A percentile compares a stretch with the other conserved stretches of the same genome.
phyloP scores from a whole-genome alignment of 75 land plant species.

The Azolla pinnata region DNA sequence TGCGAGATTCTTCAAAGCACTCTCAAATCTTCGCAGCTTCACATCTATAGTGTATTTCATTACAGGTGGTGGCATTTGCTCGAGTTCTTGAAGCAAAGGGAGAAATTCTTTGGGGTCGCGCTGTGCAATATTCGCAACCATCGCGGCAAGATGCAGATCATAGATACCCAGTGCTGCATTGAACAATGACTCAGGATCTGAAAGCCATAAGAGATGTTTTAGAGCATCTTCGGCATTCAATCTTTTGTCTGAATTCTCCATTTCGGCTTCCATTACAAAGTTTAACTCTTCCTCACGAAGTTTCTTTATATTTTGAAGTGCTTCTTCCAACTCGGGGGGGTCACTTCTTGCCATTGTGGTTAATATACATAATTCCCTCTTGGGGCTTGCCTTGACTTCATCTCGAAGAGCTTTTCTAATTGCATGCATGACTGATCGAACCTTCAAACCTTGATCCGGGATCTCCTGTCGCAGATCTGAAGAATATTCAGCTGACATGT shows the following conservation, averaged over 20 bases:
- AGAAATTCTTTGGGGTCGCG: conserved; percentile 95
- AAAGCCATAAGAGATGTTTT: conserved; percentile 89
- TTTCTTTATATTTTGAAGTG: conserved; percentile 63
- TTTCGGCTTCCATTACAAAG: conserved; percentile 24
- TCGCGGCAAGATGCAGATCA: conserved; percentile 92
- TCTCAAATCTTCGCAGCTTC: conserved; percentile 60
- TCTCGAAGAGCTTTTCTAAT: conserved; percentile 69
- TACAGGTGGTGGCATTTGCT: conserved; percentile 53
- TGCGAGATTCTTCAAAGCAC: conserved; percentile 67
- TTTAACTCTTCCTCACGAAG: conserved; percentile 63
- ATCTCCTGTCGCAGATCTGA: conserved; percentile 1
- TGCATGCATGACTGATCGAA: conserved; percentile 55
- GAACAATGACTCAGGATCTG: conserved; percentile 78
- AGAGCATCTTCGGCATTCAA: conserved; percentile 77
- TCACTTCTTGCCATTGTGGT: conserved; percentile 78
- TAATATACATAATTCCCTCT: conserved; percentile 86
- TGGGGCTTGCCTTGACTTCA: conserved; percentile 50
- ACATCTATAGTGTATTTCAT: conserved; percentile 86
- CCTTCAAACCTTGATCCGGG: conserved; percentile 27
- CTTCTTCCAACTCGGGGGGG: conserved; percentile 93
- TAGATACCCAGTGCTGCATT: conserved; percentile 91
- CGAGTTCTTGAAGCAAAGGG: conserved; percentile 74
- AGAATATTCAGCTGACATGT: background rate
- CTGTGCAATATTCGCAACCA: conserved; percentile 91
- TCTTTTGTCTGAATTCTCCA: conserved; percentile 13